Evolutionary conservation across 1,284 basidiomycete genomes (phyloP).

Genomic region (Schizophyllum commune): DNA sequence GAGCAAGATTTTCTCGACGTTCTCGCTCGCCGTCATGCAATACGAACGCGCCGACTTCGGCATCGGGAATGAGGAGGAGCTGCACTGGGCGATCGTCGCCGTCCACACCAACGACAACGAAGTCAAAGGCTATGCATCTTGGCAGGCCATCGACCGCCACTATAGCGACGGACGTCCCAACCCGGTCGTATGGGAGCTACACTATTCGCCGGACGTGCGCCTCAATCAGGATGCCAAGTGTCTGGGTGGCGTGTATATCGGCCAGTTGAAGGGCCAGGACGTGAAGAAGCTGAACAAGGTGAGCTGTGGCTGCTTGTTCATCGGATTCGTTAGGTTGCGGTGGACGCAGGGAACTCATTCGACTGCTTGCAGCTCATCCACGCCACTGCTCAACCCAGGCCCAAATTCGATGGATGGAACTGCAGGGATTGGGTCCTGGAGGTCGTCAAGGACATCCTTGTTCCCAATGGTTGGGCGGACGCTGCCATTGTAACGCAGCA

Average conservation of each 20-base stretch:
- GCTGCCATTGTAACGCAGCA: not conserved
- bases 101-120: not conserved
- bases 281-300: not conserved
- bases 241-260: not conserved
- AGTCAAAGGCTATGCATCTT: not conserved
- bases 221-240: not conserved
- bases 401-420: not conserved
- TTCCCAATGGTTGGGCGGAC: not conserved
- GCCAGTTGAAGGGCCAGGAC: not conserved
- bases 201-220: not conserved
- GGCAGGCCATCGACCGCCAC: not conserved
- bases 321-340: not conserved
- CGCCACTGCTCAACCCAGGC: not conserved
- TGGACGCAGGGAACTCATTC: not conserved
- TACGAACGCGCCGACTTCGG: not conserved
- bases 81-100: not conserved
- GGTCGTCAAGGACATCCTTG: not conserved
- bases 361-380: not conserved
- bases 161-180: not conserved
- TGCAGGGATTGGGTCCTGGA: not conserved
- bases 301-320: not conserved
- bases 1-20: not conserved
- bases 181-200: not conserved
- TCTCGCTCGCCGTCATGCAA: not conserved
- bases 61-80: not conserved